A percentile compares a stretch with the other conserved stretches of the same genome.
Evolutionary conservation across 768 basidiomycete genomes (phyloP).

Genomic region (Amylocystis lapponica): DNA sequence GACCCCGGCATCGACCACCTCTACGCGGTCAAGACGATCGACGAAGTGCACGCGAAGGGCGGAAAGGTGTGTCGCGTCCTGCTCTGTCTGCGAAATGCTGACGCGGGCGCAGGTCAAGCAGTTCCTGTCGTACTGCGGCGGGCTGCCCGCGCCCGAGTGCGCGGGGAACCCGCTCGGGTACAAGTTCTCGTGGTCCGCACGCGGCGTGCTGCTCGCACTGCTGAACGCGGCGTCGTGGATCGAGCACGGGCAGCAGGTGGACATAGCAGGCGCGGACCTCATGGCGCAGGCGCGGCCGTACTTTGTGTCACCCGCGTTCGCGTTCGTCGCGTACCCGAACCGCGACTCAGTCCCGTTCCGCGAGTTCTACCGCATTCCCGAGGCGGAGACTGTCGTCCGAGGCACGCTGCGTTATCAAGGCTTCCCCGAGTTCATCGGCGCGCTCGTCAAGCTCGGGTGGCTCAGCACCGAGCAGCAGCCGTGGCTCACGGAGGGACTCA

Average conservation of each 20-base stretch:
- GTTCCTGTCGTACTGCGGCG: conserved; percentile 94
- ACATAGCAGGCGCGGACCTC: conserved; percentile 73
- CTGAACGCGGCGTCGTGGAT: conserved; percentile 86
- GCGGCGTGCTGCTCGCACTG: conserved; percentile 91
- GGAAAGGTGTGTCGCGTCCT: conserved; percentile 63
- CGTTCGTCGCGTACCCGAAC: conserved; percentile 96
- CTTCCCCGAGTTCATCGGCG: conserved; percentile 91
- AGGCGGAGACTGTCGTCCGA: conserved; percentile 87
- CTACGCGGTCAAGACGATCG: conserved; percentile 90
- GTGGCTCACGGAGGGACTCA: conserved; percentile 68
- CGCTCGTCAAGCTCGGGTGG: conserved; percentile 85
- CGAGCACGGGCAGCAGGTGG: conserved; percentile 54
- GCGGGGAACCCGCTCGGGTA: conserved; percentile 95
- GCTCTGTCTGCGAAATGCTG: too few relatives aligned
- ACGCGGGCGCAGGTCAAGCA: conserved; percentile 74
- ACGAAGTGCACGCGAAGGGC: conserved; percentile 89
- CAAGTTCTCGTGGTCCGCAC: conserved; percentile 99
- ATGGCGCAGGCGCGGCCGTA: conserved; percentile 91
- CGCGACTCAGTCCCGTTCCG: conserved; percentile 88
- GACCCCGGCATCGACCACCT: conserved; percentile 95
- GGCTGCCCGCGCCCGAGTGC: conserved; percentile 88
- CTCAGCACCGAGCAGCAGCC: conserved; percentile 69
- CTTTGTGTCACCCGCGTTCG: conserved; percentile 92
- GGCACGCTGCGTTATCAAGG: conserved; percentile 95
- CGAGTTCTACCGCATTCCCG: conserved; percentile 89